phyloP scores from a whole-genome alignment of 305 asterid genomes.

The Rubia peregrina region DNA sequence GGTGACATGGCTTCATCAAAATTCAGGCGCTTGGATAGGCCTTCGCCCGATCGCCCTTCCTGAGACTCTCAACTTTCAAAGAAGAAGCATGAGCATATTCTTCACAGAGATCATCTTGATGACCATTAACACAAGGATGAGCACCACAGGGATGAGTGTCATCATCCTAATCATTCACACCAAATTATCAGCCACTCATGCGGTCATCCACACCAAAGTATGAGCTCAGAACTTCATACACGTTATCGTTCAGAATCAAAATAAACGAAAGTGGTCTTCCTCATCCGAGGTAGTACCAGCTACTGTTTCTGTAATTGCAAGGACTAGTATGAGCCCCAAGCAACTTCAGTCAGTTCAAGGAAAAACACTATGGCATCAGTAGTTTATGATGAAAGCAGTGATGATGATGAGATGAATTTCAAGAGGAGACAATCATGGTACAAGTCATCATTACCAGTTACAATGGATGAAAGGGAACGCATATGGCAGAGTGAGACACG shows the following conservation, averaged over 20 bases:
- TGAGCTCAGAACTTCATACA: no score
- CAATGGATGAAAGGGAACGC: neutral
- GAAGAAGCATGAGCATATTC: neutral
- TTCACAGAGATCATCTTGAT: neutral
- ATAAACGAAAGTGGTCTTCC: constrained; percentile 43
- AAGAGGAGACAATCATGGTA: constrained; percentile 88
- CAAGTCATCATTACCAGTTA: constrained; percentile 42
- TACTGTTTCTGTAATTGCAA: no score
- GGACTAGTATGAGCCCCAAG: constrained; percentile 51
- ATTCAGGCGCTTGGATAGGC: neutral
- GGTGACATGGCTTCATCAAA: constrained; percentile 8
- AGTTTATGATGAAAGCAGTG: constrained; percentile 60
- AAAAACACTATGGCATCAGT: constrained; percentile 22
- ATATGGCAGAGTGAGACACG: constrained; percentile 29
- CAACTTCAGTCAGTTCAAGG: constrained; percentile 27
- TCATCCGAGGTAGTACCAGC: neutral
- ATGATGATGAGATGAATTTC: constrained; percentile 62
- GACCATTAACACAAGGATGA: neutral
- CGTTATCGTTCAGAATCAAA: constrained; percentile 32
- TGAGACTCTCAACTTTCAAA: constrained; percentile 23
- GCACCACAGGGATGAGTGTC: constrained; percentile 15
- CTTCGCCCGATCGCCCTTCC: neutral
- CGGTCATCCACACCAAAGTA: constrained; percentile 13
- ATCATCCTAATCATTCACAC: constrained; percentile 27
- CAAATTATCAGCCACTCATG: constrained; percentile 29